Conservation (phyloP, 2,329 filamentous ascomycete species). For the Metarhizium album region DNA sequence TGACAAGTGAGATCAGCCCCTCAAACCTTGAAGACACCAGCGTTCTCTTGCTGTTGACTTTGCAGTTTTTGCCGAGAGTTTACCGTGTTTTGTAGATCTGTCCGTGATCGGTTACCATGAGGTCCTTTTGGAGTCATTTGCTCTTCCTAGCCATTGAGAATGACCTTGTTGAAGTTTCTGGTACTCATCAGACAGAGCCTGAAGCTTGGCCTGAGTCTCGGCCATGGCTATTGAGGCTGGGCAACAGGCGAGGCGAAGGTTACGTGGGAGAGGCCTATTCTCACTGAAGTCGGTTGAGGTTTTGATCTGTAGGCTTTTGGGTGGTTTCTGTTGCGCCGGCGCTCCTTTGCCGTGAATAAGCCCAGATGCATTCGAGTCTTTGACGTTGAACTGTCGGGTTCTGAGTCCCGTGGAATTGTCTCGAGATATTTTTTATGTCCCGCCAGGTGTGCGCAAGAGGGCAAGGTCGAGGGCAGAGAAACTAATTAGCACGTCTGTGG, state of each 20-base stretch:
- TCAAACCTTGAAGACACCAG: conserved; percentile 67
- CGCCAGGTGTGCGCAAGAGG: neutral
- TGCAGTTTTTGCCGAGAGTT: conserved; percentile 82
- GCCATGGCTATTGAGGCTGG: conserved; percentile 39
- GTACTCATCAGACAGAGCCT: conserved; percentile 77
- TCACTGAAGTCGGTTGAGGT: neutral
- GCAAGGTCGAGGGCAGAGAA: neutral
- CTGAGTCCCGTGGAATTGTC: neutral
- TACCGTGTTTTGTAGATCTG: conserved; percentile 71
- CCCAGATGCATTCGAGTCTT: neutral
- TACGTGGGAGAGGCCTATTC: neutral
- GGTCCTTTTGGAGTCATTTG: neutral
- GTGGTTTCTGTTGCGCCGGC: neutral
- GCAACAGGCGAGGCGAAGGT: conserved; percentile 4
- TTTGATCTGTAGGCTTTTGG: neutral
- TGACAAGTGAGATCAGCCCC: neutral
- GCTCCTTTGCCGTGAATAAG: neutral
- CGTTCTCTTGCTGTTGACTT: conserved; percentile 87
- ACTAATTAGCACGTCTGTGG: no score
- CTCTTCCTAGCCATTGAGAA: neutral
- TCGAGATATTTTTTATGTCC: neutral
- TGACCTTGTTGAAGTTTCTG: conserved; percentile 75
- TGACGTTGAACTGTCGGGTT: neutral
- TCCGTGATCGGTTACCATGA: conserved; percentile 3
- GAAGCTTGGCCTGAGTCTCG: conserved; percentile 65